These are phyloP conservation scores for Hanseniaspora pseudoguilliermondii DNA, from an alignment of 805 yeast species.

Conservation along the genomic window DNA sequence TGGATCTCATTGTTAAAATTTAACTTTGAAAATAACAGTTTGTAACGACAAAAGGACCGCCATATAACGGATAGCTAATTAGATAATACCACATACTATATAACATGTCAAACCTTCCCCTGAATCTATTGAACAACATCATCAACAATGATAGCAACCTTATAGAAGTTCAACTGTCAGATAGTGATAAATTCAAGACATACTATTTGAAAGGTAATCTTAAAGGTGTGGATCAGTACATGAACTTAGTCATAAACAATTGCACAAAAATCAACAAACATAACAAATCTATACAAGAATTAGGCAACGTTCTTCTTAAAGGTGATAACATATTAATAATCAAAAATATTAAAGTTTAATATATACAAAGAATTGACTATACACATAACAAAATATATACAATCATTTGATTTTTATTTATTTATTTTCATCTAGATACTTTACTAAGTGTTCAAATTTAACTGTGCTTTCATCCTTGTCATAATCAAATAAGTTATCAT, in stretches of 20 bases:
- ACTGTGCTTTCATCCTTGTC: background rate
- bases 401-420: background rate
- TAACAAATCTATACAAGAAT: constrained; percentile 23
- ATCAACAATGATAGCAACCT: background rate
- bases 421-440: constrained; percentile 1
- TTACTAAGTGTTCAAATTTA: background rate
- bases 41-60: too few relatives aligned
- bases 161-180: constrained; percentile 1
- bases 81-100: background rate
- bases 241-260: constrained; percentile 63
- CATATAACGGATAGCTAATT: too few relatives aligned
- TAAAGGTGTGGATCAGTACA: constrained; percentile 92
- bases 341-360: constrained; percentile 21
- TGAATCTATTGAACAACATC: background rate
- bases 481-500: constrained; percentile 4
- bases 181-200: background rate
- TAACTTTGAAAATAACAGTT: too few relatives aligned
- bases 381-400: background rate
- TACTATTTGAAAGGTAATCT: constrained; percentile 52
- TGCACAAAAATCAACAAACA: constrained; percentile 43
- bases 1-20: too few relatives aligned
- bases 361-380: background rate
- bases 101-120: background rate
- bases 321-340: constrained; percentile 90
- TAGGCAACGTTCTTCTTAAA: constrained; percentile 70